Evolutionary conservation across 345 rosid genomes (phyloP).

Genomic region (Eucalyptus pauciflora): DNA sequence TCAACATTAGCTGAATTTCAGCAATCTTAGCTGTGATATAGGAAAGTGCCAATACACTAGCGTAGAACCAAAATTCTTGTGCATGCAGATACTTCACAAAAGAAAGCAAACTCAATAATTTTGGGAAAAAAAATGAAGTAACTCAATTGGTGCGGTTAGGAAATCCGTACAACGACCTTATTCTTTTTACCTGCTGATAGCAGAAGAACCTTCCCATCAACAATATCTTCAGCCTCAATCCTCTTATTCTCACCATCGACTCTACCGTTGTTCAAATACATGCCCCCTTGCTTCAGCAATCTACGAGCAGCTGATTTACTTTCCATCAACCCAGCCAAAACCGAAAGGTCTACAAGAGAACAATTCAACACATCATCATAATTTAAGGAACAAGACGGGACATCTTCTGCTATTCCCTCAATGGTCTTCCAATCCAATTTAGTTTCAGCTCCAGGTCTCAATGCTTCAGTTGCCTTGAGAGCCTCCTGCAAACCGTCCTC

Average conservation of each 20-base stretch:
- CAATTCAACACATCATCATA: constrained; percentile 41
- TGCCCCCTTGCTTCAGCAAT: constrained; percentile 83
- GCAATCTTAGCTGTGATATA: not conserved
- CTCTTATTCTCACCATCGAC: constrained; percentile 61
- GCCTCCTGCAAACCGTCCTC: constrained; percentile 89
- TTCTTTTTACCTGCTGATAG: constrained; percentile 95
- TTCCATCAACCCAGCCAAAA: constrained; percentile 76
- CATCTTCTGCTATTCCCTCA: constrained; percentile 78
- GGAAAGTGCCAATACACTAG: not conserved
- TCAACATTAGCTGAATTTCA: not conserved
- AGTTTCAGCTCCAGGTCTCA: constrained; percentile 89
- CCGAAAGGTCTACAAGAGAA: constrained; percentile 58
- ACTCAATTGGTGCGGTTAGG: constrained; percentile 14
- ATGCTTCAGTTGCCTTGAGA: constrained; percentile 77
- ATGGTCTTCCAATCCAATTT: constrained; percentile 83
- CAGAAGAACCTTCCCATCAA: constrained; percentile 83
- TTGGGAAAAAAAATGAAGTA: not conserved
- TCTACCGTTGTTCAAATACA: constrained; percentile 88
- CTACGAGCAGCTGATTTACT: constrained; percentile 82
- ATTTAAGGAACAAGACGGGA: constrained; percentile 68
- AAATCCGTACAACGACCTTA: constrained; percentile 70
- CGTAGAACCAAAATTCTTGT: not conserved
- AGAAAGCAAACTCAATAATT: not conserved
- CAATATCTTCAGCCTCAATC: constrained; percentile 63
- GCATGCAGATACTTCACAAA: not conserved